Evolutionary conservation across 164 flowering plant species (phyloP).

Genomic region (Vitis vinifera): DNA sequence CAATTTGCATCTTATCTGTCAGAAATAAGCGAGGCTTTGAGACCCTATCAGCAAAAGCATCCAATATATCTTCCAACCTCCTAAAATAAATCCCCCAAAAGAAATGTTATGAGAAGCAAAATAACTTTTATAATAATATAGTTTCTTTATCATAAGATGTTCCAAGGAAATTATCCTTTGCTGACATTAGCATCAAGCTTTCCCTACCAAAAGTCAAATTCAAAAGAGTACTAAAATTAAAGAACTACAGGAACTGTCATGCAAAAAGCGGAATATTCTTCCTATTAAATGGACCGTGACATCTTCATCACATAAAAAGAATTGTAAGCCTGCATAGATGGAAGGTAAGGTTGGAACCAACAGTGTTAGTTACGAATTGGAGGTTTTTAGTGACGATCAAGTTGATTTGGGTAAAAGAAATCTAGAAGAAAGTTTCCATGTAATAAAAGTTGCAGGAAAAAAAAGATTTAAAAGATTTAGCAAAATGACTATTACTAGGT

Average conservation of each 20-base stretch:
- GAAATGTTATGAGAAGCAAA: conserved; percentile 2
- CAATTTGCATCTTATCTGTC: conserved; percentile 94
- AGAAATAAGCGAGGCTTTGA: conserved; percentile 83
- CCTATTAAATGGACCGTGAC: neutral
- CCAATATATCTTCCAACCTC: conserved; percentile 85
- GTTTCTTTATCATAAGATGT: neutral
- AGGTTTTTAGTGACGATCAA: neutral
- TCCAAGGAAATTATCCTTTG: neutral
- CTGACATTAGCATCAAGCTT: neutral
- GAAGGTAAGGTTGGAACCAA: no score
- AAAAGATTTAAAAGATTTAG: no score
- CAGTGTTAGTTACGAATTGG: no score
- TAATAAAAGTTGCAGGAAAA: no score
- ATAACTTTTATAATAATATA: neutral
- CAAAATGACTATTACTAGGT: no score
- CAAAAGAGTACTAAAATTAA: neutral
- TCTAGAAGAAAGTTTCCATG: neutral
- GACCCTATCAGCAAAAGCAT: conserved; percentile 83
- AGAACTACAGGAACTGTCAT: neutral
- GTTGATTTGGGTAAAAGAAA: no score
- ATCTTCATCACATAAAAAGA: no score
- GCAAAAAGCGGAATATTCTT: neutral
- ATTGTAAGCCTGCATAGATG: no score
- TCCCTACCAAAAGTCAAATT: neutral
- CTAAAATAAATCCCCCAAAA: conserved; percentile 34